phyloP scores from a whole-genome alignment of 306 rosid genomes.

The Hippophae rhamnoides region DNA sequence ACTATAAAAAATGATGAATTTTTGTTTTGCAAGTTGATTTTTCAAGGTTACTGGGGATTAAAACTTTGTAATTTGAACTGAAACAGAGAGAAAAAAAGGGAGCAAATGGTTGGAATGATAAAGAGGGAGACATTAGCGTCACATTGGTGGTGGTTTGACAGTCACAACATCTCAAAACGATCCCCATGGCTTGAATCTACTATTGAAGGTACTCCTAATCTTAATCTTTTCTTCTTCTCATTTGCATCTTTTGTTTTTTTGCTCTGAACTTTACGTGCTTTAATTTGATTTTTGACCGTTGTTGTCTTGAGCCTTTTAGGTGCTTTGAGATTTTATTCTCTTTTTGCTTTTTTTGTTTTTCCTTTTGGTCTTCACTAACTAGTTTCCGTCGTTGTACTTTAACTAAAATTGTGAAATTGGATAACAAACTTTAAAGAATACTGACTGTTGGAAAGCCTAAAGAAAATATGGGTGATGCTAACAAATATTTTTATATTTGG shows the following conservation, averaged over 20 bases:
- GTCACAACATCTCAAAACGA: slow-evolving; percentile 32
- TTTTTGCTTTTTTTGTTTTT: not conserved
- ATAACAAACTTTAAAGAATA: no score
- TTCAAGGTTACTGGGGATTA: not conserved
- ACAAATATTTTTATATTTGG: no score
- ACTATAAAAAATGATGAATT: no score
- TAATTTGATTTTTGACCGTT: no score
- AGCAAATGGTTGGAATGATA: slow-evolving; percentile 26
- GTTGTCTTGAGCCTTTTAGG: slow-evolving; percentile 7
- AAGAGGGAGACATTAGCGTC: slow-evolving; percentile 32
- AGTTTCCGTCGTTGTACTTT: no score
- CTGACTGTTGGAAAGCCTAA: no score
- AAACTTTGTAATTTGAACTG: not conserved
- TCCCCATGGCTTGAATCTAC: slow-evolving; percentile 81
- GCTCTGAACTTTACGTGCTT: no score
- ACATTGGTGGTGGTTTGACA: slow-evolving; percentile 70
- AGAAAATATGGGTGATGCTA: no score
- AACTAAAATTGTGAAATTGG: not conserved
- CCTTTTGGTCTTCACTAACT: not conserved
- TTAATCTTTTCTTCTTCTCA: not conserved
- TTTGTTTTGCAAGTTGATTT: no score
- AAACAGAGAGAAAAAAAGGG: not conserved
- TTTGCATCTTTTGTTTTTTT: no score
- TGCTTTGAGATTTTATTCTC: not conserved
- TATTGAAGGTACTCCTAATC: slow-evolving; percentile 42